These are phyloP conservation scores for Scenedesmus sp. DNA, from an alignment of 163 green algal species.

Conservation along the genomic window DNA sequence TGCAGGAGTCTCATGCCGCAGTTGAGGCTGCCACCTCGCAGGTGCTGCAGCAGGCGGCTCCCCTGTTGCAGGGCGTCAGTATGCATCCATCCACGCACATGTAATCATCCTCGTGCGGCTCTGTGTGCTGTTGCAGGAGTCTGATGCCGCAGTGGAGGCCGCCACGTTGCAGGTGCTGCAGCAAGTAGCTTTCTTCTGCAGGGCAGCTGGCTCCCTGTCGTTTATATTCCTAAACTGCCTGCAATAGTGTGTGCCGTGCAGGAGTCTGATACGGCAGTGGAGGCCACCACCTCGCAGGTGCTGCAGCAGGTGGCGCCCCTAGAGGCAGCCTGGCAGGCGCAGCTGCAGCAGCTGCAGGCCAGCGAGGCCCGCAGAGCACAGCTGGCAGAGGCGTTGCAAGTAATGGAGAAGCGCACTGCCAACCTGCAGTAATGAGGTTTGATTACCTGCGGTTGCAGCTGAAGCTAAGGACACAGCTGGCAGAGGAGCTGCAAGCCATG, in stretches of 20 bases:
- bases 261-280: slow-evolving; percentile 46
- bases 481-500: slow-evolving; percentile 56
- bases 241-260: background rate
- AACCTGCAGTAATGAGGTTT: slow-evolving; percentile 48
- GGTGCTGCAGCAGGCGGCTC: slow-evolving; percentile 19
- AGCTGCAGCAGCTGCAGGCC: slow-evolving; percentile 65
- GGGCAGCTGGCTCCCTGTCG: background rate
- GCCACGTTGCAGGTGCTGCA: background rate
- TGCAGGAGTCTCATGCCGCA: slow-evolving; percentile 19
- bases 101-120: background rate
- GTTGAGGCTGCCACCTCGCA: background rate
- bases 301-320: slow-evolving; percentile 51
- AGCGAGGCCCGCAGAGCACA: slow-evolving; percentile 36
- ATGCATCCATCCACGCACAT: too few relatives aligned
- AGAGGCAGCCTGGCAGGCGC: slow-evolving; percentile 53
- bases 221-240: background rate
- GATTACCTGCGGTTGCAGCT: background rate
- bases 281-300: slow-evolving; percentile 19
- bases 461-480: slow-evolving; percentile 23
- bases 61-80: background rate
- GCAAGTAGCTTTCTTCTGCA: background rate
- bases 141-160: background rate
- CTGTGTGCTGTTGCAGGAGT: too few relatives aligned
- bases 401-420: slow-evolving; percentile 59
- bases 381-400: slow-evolving; percentile 55